Percentiles rank a stretch among this genome's conserved stretches.
These are phyloP conservation scores for Arabidopsis arenosa DNA, from an alignment of 345 rosid species.

Conservation along the genomic window DNA sequence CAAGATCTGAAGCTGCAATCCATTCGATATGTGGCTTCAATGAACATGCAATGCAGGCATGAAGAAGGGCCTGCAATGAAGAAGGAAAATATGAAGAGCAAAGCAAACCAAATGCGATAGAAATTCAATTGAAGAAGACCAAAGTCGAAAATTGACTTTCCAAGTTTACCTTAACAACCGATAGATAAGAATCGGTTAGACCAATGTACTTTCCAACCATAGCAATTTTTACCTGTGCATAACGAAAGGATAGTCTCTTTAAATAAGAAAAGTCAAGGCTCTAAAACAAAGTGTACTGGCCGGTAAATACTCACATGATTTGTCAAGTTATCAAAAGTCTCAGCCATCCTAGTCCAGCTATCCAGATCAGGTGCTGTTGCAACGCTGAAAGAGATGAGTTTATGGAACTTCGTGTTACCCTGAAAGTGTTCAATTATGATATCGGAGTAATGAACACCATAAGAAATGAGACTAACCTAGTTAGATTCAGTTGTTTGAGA, in stretches of 20 bases:
- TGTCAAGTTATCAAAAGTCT: constrained; percentile 66
- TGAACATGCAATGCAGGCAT: constrained; percentile 92
- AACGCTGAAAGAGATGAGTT: constrained; percentile 61
- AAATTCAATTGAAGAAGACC: constrained; percentile 24
- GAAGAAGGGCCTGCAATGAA: constrained; percentile 83
- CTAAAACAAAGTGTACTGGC: constrained; percentile 26
- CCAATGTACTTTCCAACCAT: constrained; percentile 98
- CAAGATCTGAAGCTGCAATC: constrained; percentile 99
- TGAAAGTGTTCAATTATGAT: constrained; percentile 30
- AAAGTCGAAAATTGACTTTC: constrained; percentile 10
- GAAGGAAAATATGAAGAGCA: constrained; percentile 27
- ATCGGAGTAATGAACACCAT: constrained; percentile 15
- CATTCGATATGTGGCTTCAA: constrained; percentile 82
- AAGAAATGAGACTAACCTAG: constrained; percentile 56
- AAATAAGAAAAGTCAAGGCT: constrained; percentile 36
- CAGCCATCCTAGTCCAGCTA: constrained; percentile 85
- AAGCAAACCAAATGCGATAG: constrained; percentile 8
- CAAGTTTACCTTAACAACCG: constrained; percentile 78
- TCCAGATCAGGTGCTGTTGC: constrained; percentile 71
- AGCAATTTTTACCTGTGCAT: constrained; percentile 83
- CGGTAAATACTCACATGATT: constrained; percentile 55
- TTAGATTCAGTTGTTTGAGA: constrained; percentile 72
- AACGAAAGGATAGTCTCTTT: constrained; percentile 29
- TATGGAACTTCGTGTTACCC: constrained; percentile 30
- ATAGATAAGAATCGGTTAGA: constrained; percentile 90